Evolutionary conservation across 1,284 basidiomycete species (phyloP), one percentile per base, ranked within the genome.

Genomic region (Ustilago trichophora): DNA sequence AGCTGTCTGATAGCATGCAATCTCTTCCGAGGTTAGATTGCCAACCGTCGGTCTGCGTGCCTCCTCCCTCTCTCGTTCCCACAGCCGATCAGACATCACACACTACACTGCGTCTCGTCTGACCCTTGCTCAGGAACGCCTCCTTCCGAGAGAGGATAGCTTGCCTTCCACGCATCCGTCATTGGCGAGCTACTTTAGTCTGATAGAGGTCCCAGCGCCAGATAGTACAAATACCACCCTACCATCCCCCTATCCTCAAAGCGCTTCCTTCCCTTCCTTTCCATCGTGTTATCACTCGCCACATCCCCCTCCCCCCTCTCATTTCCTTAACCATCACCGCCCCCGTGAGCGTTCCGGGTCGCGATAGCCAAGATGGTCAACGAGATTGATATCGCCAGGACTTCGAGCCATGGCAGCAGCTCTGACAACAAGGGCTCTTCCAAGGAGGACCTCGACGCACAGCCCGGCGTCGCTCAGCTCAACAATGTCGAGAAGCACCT

Each of bases 401-500:
- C 57, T 19, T 19, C 36, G 35, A 60, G 57, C 49, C 41, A 56
- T 32, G 60, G 47, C 48, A n/a, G n/a, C n/a, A 53, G 51, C 33
- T 57, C 67, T 31, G 56, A 41, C 10, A 25, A 24, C 8, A 64
- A 71, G 58, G 32, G 6, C 43, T 59, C 60, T 6, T 63, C 59
- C 40, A 70, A 70, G 50, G 67, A 62, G n/a, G 57, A 62, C 4
- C 25, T 49, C 16, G 58, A 31, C 40, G 41, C 24, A 11, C 34
- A 36, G 19, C 31, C 56, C 31, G 38, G 36, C 35, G 11, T 50
- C 22, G 27, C 34, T 13, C 55, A 73, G 37, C 44, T 70, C 19
- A 31, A 59, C 60, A 63, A 71, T 22, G 54, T 72, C 52, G 68
- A 73, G 43, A 35, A 48, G 18, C 18, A 70, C 42, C 67, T 73